Conservation (phyloP, 2,329 filamentous ascomycete species). For the Sporothrix brunneoviolacea region DNA sequence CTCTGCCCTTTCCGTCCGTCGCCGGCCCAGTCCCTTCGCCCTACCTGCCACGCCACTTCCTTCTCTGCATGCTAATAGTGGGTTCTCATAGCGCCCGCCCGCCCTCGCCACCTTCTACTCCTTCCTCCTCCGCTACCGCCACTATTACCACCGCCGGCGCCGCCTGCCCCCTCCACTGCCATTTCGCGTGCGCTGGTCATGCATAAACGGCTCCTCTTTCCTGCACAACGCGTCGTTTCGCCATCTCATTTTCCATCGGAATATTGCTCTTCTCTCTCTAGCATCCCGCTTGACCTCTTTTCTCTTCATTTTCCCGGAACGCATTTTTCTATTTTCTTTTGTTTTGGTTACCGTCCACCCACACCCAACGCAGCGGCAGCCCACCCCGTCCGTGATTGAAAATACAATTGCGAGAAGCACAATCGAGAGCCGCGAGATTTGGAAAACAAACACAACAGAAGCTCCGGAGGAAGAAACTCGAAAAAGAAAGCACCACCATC, state of each 20-base stretch:
- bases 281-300: neutral
- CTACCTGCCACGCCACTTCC: conserved; percentile 2
- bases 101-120: neutral
- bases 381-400: no score
- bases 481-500: no score
- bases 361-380: no score
- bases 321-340: neutral
- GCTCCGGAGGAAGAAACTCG: no score
- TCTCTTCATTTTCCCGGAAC: neutral
- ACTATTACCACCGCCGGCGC: neutral
- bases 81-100: neutral
- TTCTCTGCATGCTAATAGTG: conserved; percentile 1
- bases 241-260: no score
- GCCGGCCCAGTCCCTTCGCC: neutral
- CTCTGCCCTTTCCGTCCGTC: neutral
- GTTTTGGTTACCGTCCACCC: neutral
- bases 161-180: neutral
- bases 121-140: neutral
- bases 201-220: neutral
- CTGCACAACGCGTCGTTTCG: neutral
- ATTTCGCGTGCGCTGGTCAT: neutral
- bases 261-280: neutral
- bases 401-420: no score
- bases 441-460: no score
- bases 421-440: no score